Base-by-base conservation (phyloP, 371 early-diverging fungal species). In the Mucor saturninus region DNA sequence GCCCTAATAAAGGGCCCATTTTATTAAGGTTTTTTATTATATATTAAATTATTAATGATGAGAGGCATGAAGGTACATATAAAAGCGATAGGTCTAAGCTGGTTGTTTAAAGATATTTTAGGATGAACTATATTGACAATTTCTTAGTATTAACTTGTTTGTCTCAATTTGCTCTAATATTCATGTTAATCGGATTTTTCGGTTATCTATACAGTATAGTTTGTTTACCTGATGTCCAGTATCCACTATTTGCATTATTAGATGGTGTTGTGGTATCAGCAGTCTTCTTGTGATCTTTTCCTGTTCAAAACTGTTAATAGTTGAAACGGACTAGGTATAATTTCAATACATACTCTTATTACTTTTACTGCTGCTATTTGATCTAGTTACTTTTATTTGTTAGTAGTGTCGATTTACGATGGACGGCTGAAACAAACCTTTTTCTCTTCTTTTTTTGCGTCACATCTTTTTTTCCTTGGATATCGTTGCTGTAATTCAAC, bases 101-200 rank as follows among this genome's bases (percentile, higher is more conserved):
- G 46, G n/a, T 46, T 46, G 21, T 35, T 35, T 35, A 8, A 4
- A 35, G 35, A 35, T 8, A 8, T 35, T 35, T 35, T 8, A 14
- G 14, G 50, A 50, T 30, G 50, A 28, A 14, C 5, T 30, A 5
- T 30, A 50, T 10, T 50, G 50, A 30, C 50, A 50, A 14, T 50
- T 50, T 50, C 50, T 50, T 30, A 50, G 10, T 8, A 50, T 28
- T 30, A 50, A 13, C 30, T 50, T 50, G 50, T 50, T 50, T 30
- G 50, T 30, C 28, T 50, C 50, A 4, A 50, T 4, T 50, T 50
- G 50, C 11, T 30, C 50, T 50, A 11, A 30, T 46, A 21, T 46
- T n/a, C 8, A 21, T 21, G 15, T 4, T 9, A 21, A 26, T 26
- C 21, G 26, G 8, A 48, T 50, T 30, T 21, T 21, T 21, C 21